Base-by-base conservation (phyloP, 305 asterid genomes). In the Lippia alba region DNA sequence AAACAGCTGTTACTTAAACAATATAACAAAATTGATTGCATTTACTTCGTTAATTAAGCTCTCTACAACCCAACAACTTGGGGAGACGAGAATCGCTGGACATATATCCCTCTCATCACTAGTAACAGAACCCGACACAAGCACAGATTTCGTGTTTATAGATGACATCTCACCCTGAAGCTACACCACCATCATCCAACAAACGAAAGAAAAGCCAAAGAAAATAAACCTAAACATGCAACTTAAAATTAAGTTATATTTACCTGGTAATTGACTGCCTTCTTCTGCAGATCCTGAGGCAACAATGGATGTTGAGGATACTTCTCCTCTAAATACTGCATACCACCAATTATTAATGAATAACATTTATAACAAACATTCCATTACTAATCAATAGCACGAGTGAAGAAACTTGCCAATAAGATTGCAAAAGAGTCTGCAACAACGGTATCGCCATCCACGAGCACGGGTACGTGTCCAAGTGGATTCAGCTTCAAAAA, bases 401-500 rank as follows among this genome's bases (percentile, higher is more conserved):
- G 20, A 67, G 45, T 19, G 16, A 62, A 63, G 73, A 77, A 78
- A 68, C 88, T 30, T 75, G 83, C 99, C 96, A 87, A 61, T 63
- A 91, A 75, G 67, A 94, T 91, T 39, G 99, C 96, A 17, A 86
- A 81, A 41, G 97, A 94, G 77, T 94, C 99, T 1, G 94, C 80
- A 74, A 94, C 59, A 15, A 84, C 86, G 45, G 66, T 57, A 36
- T 91, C 96, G 32, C 96, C 99, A 74, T 91, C 96, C 9, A 94
- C 88, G 64, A 91, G 88, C 48, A 80, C 87, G 0, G 97, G 99
- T n/a, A 94, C 97, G 24, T 12, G 75, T 54, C 99, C 97, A 20
- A 86, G 77, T 15, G 97, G 97, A 80, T 94, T 94, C 65, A 94
- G 87, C 94, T 91, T 89, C 87, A 94, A 78, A 86, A 81, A 94